Conservation (phyloP, 495 filamentous ascomycete genomes). For the Haplographium delicatum region DNA sequence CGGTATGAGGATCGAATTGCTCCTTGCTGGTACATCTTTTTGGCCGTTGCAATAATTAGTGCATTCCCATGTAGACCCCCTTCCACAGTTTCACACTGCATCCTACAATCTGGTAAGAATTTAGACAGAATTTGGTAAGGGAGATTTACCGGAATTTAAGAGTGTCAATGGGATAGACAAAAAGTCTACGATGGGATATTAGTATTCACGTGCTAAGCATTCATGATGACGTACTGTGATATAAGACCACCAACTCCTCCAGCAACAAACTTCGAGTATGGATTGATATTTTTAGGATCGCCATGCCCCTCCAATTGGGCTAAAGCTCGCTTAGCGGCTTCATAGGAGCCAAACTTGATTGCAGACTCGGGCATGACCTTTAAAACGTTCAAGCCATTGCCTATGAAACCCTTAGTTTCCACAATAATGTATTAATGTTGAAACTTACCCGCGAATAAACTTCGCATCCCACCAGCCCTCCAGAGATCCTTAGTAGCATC, state of each 20-base stretch:
- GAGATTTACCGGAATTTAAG: conserved; percentile 66
- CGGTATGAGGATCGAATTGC: conserved; percentile 80
- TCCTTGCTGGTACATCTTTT: conserved; percentile 74
- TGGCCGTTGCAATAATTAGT: conserved; percentile 74
- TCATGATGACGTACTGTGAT: conserved; percentile 61
- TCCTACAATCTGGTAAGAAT: conserved; percentile 46
- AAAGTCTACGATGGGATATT: conserved; percentile 50
- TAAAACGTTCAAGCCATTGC: conserved; percentile 92
- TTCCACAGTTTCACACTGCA: conserved; percentile 89
- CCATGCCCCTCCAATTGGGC: conserved; percentile 84
- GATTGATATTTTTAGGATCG: conserved; percentile 71
- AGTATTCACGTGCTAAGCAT: background rate
- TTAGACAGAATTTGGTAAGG: conserved; percentile 4
- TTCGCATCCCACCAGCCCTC: conserved; percentile 81
- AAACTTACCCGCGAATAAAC: conserved; percentile 84
- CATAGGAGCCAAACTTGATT: conserved; percentile 94
- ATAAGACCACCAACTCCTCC: conserved; percentile 88
- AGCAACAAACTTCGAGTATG: conserved; percentile 78
- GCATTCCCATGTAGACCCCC: conserved; percentile 80
- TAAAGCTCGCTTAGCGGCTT: conserved; percentile 85
- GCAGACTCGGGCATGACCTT: conserved; percentile 99
- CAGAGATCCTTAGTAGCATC: conserved; percentile 72
- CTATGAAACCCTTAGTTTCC: conserved; percentile 44
- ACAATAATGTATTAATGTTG: conserved; percentile 10
- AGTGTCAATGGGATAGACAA: conserved; percentile 94